These are phyloP conservation scores for Dovyalis caffra DNA, from an alignment of 345 rosid genomes.

Conservation along the genomic window DNA sequence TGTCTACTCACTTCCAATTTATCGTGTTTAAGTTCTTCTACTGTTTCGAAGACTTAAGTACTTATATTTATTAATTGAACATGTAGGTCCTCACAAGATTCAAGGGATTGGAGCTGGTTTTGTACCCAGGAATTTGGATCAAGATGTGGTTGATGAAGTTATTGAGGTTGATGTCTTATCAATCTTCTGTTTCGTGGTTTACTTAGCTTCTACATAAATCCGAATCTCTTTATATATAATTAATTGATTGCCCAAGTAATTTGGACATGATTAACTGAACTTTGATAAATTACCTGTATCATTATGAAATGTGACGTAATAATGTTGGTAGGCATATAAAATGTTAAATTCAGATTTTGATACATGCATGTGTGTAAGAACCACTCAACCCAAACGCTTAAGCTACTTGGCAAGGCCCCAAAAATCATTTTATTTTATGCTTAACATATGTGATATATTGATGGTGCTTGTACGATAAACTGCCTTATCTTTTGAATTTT, in stretches of 20 bases:
- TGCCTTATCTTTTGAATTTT: no score
- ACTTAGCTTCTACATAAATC: not conserved
- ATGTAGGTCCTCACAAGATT: constrained; percentile 96
- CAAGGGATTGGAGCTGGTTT: constrained; percentile 99
- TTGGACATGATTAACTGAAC: not conserved
- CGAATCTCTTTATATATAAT: not conserved
- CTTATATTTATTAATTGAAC: constrained; percentile 14
- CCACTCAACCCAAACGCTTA: no score
- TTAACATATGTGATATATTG: no score
- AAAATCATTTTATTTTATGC: no score
- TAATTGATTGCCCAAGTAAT: not conserved
- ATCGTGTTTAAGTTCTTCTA: not conserved
- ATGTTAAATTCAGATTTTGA: not conserved
- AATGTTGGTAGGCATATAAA: not conserved
- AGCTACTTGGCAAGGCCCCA: no score
- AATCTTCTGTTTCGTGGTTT: constrained; percentile 14
- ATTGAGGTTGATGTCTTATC: constrained; percentile 48
- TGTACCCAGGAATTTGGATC: constrained; percentile 81
- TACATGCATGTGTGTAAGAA: not conserved
- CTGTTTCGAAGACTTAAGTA: not conserved
- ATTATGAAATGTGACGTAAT: not conserved
- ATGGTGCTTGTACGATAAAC: no score
- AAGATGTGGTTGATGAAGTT: constrained; percentile 74
- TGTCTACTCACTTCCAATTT: not conserved
- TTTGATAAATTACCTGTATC: not conserved